Base-by-base conservation (phyloP, 1,284 basidiomycete genomes). In the Rhodotorula sp. region DNA sequence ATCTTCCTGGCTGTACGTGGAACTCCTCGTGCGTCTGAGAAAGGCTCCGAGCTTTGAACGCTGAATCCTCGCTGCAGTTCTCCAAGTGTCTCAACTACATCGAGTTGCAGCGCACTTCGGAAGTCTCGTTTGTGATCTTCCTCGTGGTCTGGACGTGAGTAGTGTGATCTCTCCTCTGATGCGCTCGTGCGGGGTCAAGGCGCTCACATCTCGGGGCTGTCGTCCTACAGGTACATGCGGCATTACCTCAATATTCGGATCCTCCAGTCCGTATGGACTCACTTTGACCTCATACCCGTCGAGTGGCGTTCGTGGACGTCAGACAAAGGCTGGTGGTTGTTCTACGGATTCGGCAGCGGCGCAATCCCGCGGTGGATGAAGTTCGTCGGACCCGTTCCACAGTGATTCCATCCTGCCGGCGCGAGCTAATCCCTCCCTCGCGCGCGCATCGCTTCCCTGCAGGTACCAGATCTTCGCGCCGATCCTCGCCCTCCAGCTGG, bases 201-300 rank as follows among this genome's bases (percentile, higher is more conserved):
- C 5, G 2, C 59, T 14, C 15, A 14, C 45, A 34, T n/a, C 48
- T 61, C 12, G 50, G 28, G 10, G 21, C 8, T 10, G 3, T 5
- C 10, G 26, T 34, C 28, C 8, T 28, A 31, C 78, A 95, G 92
- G 6, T 99, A 99, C 81, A 93, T 97, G 86, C 91, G 97, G 1
- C 95, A 97, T 81, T 97, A 91, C 80, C 84, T 97, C 48, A 98
- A 97, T 80, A 81, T 95, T 56, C 83, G 85, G 63, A 97, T 99
- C 31, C 85, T 99, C 43, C 90, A 86, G 84, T 94, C 92, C 1
- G 90, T 97, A 2, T 95, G 89, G 88, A 84, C 80, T 48, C 87
- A 99, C 79, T 93, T 88, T 72, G 86, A 91, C 67, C 82, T 90
- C 21, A 85, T 93, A 69, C 92, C 91, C 10, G 48, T 31, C 1